Evolutionary conservation across 371 early-diverging fungal species (phyloP).

Genomic region (Chytridium lagenaria): DNA sequence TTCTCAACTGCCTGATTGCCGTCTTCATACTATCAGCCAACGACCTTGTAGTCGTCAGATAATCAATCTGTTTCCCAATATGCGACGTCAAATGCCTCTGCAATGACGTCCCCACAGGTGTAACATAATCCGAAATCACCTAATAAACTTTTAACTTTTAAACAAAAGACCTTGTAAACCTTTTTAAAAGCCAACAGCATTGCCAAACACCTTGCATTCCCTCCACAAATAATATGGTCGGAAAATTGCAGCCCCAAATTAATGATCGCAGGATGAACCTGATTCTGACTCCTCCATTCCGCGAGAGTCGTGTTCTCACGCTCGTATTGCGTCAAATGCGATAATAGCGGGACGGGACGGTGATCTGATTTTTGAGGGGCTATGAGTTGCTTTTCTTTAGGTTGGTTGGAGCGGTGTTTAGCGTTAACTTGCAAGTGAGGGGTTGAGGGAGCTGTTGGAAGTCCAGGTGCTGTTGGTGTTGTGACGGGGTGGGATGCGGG

Average conservation of each 20-base stretch:
- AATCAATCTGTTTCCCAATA: conserved; percentile 88
- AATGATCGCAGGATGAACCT: conserved; percentile 88
- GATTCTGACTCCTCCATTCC: conserved; percentile 23
- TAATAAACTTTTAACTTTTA: conserved; percentile 46
- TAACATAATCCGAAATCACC: conserved; percentile 90
- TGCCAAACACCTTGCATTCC: conserved; percentile 88
- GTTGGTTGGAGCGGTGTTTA: too few relatives aligned
- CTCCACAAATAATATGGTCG: conserved; percentile 84
- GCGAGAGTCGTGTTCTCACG: conserved; percentile 14
- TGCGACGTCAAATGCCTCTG: conserved; percentile 83
- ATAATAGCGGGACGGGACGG: conserved; percentile 53
- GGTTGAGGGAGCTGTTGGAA: too few relatives aligned
- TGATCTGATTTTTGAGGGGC: conserved; percentile 28
- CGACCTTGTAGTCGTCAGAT: conserved; percentile 80
- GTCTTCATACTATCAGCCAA: conserved; percentile 94
- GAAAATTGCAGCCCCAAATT: conserved; percentile 86
- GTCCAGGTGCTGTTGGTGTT: conserved; percentile 26
- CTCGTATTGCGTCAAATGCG: conserved; percentile 57
- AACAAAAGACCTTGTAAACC: conserved; percentile 50
- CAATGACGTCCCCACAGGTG: conserved; percentile 84
- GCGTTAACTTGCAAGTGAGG: too few relatives aligned
- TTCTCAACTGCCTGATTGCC: conserved; percentile 89
- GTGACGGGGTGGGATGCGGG: too few relatives aligned
- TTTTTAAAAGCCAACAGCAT: conserved; percentile 83
- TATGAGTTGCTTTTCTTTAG: too few relatives aligned